Evolutionary conservation across 2,329 filamentous ascomycete genomes (phyloP).

Genomic region (Dactylellina haptotyla): DNA sequence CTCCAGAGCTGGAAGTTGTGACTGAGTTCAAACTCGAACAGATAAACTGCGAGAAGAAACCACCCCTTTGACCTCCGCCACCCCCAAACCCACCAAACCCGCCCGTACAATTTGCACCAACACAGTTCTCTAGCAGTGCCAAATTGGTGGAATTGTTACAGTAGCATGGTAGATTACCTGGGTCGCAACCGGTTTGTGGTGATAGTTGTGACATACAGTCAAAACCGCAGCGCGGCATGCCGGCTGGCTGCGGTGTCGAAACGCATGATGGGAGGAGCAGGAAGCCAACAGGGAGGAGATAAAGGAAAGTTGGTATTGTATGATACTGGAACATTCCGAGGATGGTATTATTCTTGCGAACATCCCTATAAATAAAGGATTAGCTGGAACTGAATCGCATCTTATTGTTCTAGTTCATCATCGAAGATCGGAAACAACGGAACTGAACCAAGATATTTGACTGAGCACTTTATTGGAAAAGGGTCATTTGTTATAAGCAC

Average conservation of each 20-base stretch:
- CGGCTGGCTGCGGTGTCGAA: slow-evolving; percentile 17
- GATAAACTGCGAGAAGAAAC: slow-evolving; percentile 21
- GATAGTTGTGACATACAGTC: slow-evolving; percentile 29
- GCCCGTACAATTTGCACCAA: slow-evolving; percentile 18
- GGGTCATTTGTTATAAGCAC: too few species aligned
- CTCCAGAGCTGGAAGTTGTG: background rate
- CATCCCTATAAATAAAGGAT: too few species aligned
- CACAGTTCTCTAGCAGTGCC: slow-evolving; percentile 19
- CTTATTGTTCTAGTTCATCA: too few species aligned
- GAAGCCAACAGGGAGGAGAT: background rate
- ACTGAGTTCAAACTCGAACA: slow-evolving; percentile 23
- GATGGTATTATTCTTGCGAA: too few species aligned
- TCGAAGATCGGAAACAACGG: too few species aligned
- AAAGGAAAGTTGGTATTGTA: background rate
- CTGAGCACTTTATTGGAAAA: too few species aligned
- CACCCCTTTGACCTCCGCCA: background rate
- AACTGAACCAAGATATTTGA: too few species aligned
- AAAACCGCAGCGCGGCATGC: slow-evolving; percentile 27
- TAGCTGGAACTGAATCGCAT: too few species aligned
- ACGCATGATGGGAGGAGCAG: background rate
- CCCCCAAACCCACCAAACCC: slow-evolving; percentile 14
- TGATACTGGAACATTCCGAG: too few species aligned
- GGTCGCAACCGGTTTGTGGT: slow-evolving; percentile 23
- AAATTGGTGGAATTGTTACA: slow-evolving; percentile 43
- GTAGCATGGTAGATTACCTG: slow-evolving; percentile 37